Conservation (phyloP, 2,329 filamentous ascomycete genomes). For the Trichoderma cornu-damae region DNA sequence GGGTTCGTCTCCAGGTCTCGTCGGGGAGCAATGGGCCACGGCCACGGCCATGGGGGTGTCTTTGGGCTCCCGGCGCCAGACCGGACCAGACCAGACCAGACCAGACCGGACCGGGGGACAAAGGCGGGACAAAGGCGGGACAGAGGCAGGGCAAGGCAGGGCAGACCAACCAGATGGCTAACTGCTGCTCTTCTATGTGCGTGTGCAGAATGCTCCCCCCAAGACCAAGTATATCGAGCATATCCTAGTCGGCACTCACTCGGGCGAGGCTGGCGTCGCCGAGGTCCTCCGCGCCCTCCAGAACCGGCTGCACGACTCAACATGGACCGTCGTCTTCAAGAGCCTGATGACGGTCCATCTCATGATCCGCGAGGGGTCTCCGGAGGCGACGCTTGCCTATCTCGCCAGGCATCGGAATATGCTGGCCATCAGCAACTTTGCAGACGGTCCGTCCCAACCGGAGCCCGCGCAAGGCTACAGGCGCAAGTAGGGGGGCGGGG, state of each 20-base stretch:
- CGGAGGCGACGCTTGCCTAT: slow-evolving; percentile 80
- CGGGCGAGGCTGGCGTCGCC: slow-evolving; percentile 87
- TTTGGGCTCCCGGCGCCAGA: neutral
- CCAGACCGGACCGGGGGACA: neutral
- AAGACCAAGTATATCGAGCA: slow-evolving; percentile 99
- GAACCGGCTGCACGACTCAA: slow-evolving; percentile 83
- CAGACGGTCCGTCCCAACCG: slow-evolving; percentile 65
- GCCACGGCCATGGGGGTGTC: neutral
- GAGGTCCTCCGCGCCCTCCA: slow-evolving; percentile 93
- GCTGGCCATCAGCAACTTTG: slow-evolving; percentile 84
- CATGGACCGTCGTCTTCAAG: slow-evolving; percentile 99
- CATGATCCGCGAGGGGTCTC: slow-evolving; percentile 93
- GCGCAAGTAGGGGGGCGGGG: neutral
- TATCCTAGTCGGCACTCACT: slow-evolving; percentile 90
- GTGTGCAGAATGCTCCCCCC: slow-evolving; percentile 73
- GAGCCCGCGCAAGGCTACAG: neutral
- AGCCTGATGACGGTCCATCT: slow-evolving; percentile 90
- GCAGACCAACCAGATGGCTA: slow-evolving; percentile 5
- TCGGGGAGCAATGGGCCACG: neutral
- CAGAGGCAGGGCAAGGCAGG: neutral
- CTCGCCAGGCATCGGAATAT: slow-evolving; percentile 76
- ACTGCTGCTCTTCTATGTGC: neutral
- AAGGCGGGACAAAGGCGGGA: no score
- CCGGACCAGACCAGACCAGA: no score
- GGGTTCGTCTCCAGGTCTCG: neutral